These are phyloP conservation scores for Brassica hybrid DNA, from an alignment of 441 rosid genomes.

Conservation along the genomic window DNA sequence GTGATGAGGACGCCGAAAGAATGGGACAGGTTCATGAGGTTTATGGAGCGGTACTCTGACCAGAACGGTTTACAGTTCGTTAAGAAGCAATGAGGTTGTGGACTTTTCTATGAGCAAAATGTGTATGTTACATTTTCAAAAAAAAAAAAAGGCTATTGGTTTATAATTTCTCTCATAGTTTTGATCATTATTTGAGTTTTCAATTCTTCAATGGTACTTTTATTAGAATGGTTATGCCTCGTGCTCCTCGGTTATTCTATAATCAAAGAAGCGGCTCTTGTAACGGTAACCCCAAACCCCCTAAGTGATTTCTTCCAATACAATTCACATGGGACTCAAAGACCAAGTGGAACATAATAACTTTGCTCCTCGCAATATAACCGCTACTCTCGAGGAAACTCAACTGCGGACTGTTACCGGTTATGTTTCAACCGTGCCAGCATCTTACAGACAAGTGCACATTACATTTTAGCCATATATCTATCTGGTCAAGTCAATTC, in stretches of 20 bases:
- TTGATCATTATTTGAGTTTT: not conserved
- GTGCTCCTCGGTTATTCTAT: not conserved
- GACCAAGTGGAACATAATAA: constrained; percentile 16
- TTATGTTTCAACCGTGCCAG: constrained; percentile 16
- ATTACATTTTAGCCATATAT: constrained; percentile 32
- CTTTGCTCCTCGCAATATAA: constrained; percentile 22
- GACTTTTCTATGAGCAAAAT: constrained; percentile 1
- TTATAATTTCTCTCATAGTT: not conserved
- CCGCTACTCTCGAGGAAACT: constrained; percentile 17
- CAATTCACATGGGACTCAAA: constrained; percentile 39
- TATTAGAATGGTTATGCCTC: constrained; percentile 10
- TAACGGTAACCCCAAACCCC: constrained; percentile 26
- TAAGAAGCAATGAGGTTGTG: constrained; percentile 60
- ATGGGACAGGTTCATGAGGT: constrained; percentile 98
- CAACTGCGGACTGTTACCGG: not conserved
- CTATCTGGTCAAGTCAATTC: constrained; percentile 47
- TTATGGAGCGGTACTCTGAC: constrained; percentile 93
- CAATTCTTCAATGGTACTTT: not conserved
- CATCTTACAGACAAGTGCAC: constrained; percentile 35
- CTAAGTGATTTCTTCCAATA: constrained; percentile 37
- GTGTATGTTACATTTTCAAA: not conserved
- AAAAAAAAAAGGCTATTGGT: not conserved
- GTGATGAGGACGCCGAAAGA: constrained; percentile 80
- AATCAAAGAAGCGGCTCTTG: not conserved
- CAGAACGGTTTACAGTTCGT: constrained; percentile 83